A percentile compares a stretch with the other conserved stretches of the same genome.
These are phyloP conservation scores for Aspergillus intermedius DNA, from an alignment of 2,329 filamentous ascomycete genomes.

Conservation along the genomic window DNA sequence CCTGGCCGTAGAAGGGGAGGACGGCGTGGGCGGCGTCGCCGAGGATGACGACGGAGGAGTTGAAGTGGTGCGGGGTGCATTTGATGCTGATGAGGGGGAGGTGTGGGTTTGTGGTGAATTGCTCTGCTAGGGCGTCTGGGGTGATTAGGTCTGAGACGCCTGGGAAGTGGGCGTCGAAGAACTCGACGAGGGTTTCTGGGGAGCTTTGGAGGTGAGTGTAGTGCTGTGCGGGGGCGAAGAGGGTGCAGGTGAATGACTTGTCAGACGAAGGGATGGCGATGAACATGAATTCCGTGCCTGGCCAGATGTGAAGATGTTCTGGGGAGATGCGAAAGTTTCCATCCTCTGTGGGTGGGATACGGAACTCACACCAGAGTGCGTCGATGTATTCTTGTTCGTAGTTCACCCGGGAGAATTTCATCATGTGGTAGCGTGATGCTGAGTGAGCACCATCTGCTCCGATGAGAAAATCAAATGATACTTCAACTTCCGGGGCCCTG, in stretches of 20 bases:
- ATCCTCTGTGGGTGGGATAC: constrained; percentile 54
- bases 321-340: constrained; percentile 73
- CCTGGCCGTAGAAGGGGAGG: constrained; percentile 97
- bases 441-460: constrained; percentile 95
- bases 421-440: constrained; percentile 81
- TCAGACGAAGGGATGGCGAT: constrained; percentile 89
- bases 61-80: constrained; percentile 80
- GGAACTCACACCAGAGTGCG: constrained; percentile 95
- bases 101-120: constrained; percentile 78
- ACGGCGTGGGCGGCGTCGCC: constrained; percentile 96
- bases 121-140: constrained; percentile 59
- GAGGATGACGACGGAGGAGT: constrained; percentile 70
- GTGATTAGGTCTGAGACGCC: constrained; percentile 62
- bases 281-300: constrained; percentile 91
- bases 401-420: constrained; percentile 88
- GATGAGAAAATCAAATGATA: constrained; percentile 86
- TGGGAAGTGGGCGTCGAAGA: constrained; percentile 80
- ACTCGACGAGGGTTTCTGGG: constrained; percentile 66
- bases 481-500: constrained; percentile 66
- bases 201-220: constrained; percentile 62
- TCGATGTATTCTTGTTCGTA: constrained; percentile 95
- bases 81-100: constrained; percentile 91
- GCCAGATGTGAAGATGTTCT: constrained; percentile 96
- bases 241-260: constrained; percentile 87
- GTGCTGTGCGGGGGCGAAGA: constrained; percentile 71